Evolutionary conservation across 2,329 filamentous ascomycete genomes (phyloP).

Genomic region (Hypoxylon sp.): DNA sequence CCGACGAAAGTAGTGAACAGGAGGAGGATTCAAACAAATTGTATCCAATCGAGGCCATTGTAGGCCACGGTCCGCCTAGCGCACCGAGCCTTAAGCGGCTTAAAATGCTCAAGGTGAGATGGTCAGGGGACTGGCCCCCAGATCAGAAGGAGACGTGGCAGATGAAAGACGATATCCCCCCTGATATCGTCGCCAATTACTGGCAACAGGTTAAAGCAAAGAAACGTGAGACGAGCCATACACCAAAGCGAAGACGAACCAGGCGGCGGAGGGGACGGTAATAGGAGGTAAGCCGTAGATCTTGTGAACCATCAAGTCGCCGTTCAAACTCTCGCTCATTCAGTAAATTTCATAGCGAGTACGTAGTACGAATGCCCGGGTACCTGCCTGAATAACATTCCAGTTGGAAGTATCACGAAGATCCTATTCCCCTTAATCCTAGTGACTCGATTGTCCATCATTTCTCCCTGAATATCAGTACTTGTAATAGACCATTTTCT

Average conservation of each 20-base stretch:
- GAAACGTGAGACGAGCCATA: not conserved
- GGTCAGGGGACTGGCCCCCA: slow-evolving; percentile 25
- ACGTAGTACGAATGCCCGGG: not conserved
- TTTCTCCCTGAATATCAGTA: too few relatives aligned
- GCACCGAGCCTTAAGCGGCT: not conserved
- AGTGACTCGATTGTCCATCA: too few relatives aligned
- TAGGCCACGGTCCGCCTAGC: slow-evolving; percentile 20
- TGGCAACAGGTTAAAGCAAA: not conserved
- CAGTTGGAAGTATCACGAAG: too few relatives aligned
- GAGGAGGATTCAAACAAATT: not conserved
- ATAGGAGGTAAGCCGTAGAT: not conserved
- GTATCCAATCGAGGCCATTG: slow-evolving; percentile 24
- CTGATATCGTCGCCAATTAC: slow-evolving; percentile 14
- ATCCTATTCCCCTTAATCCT: too few relatives aligned
- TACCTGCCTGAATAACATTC: not conserved
- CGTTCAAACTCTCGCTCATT: too few relatives aligned
- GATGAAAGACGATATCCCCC: not conserved
- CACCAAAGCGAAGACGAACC: not conserved
- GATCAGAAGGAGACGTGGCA: slow-evolving; percentile 30
- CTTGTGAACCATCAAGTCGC: not conserved
- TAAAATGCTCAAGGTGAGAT: slow-evolving; percentile 23
- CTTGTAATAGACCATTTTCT: too few relatives aligned
- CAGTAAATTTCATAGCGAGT: not conserved
- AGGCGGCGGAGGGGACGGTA: not conserved
- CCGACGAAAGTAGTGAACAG: not conserved